Conservation (phyloP, 208 protist genomes). For the Phytomonas sp. region DNA sequence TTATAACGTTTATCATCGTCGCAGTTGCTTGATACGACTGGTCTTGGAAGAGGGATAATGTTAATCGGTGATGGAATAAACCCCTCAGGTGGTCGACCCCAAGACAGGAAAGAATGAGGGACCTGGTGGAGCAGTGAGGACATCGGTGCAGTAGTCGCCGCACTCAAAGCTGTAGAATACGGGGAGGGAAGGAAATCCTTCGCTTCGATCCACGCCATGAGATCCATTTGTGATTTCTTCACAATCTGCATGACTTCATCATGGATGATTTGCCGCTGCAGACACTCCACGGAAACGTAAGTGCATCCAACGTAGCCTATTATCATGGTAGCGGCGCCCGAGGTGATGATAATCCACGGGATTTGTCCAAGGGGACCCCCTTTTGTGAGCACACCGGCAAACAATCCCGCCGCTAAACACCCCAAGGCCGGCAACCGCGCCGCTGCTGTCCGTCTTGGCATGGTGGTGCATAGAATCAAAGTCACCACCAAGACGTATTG, state of each 20-base stretch:
- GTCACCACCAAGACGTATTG: neutral
- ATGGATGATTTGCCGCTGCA: conserved; percentile 24
- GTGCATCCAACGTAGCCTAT: conserved; percentile 15
- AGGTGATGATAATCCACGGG: conserved; percentile 21
- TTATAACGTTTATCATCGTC: neutral
- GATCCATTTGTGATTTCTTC: conserved; percentile 4
- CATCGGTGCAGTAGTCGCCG: neutral
- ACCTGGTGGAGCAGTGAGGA: neutral
- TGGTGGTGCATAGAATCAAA: conserved; percentile 27
- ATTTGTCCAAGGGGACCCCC: neutral
- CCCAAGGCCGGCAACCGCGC: conserved; percentile 45
- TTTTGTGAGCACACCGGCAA: neutral
- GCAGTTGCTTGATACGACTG: neutral
- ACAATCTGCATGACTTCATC: conserved; percentile 29
- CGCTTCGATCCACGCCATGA: neutral
- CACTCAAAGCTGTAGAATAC: neutral
- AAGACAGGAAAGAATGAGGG: neutral
- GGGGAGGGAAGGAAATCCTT: neutral
- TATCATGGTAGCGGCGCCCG: conserved; percentile 11
- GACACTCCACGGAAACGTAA: conserved; percentile 19
- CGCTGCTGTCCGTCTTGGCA: conserved; percentile 27
- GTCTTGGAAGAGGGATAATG: neutral
- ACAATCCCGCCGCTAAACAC: conserved; percentile 21
- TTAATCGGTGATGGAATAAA: neutral
- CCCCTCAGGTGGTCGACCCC: neutral